A percentile compares a stretch with the other conserved stretches of the same genome.
These are phyloP conservation scores for Cytospora mali DNA, from an alignment of 2,329 filamentous ascomycete species.

Conservation along the genomic window DNA sequence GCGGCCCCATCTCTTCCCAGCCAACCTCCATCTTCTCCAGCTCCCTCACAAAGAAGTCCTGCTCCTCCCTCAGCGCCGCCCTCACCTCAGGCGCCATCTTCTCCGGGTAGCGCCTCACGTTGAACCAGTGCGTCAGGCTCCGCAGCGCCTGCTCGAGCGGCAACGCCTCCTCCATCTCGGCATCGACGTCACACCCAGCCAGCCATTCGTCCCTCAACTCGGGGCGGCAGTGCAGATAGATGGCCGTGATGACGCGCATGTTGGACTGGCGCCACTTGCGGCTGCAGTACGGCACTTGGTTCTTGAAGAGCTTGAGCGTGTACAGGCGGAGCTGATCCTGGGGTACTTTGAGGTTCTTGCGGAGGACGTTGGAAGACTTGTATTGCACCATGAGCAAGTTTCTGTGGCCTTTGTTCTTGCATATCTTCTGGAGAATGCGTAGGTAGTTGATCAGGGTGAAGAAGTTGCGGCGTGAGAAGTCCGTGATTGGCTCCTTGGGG, in stretches of 20 bases:
- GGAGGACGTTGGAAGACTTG: constrained; percentile 89
- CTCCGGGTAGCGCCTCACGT: constrained; percentile 79
- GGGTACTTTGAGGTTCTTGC: constrained; percentile 88
- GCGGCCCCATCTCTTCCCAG: constrained; percentile 47
- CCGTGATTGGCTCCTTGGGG: constrained; percentile 77
- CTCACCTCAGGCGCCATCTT: constrained; percentile 66
- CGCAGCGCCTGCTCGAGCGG: constrained; percentile 89
- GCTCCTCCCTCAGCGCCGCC: constrained; percentile 67
- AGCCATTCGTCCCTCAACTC: constrained; percentile 96
- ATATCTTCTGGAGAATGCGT: constrained; percentile 95
- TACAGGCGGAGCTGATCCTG: constrained; percentile 87
- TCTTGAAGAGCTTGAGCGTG: constrained; percentile 97
- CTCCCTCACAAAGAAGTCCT: constrained; percentile 79
- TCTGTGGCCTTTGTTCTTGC: constrained; percentile 91
- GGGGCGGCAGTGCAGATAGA: constrained; percentile 90
- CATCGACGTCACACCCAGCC: constrained; percentile 86
- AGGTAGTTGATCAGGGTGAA: constrained; percentile 95
- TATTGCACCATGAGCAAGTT: constrained; percentile 93
- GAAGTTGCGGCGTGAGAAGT: constrained; percentile 92
- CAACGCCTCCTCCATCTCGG: constrained; percentile 88
- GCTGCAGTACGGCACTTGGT: constrained; percentile 96
- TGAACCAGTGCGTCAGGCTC: constrained; percentile 92
- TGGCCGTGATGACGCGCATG: constrained; percentile 97
- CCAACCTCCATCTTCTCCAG: constrained; percentile 69
- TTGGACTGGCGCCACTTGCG: constrained; percentile 98